Conservation (phyloP, 768 basidiomycete genomes). For the Tricholoma matsutake region DNA sequence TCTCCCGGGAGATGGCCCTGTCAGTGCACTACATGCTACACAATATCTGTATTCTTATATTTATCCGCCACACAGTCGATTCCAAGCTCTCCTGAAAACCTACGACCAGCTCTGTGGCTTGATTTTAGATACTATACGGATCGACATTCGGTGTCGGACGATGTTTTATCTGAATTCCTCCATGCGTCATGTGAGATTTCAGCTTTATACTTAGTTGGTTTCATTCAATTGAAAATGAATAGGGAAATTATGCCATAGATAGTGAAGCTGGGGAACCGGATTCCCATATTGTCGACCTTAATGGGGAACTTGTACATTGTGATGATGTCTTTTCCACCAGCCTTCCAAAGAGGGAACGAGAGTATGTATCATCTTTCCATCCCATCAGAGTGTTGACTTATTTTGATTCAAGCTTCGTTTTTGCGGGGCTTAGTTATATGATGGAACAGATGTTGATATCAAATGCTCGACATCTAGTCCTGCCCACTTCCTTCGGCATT, state of each 20-base stretch:
- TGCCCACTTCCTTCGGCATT: conserved; percentile 73
- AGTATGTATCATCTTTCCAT: conserved; percentile 42
- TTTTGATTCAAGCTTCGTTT: conserved; percentile 63
- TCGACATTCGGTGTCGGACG: conserved; percentile 83
- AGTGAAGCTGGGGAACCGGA: conserved; percentile 91
- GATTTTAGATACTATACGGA: conserved; percentile 81
- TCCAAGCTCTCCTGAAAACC: conserved; percentile 86
- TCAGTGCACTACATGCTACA: conserved; percentile 36
- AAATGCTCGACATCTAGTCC: conserved; percentile 65
- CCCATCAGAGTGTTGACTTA: conserved; percentile 8
- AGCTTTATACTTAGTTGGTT: conserved; percentile 3
- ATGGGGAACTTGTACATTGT: conserved; percentile 70
- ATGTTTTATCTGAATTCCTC: conserved; percentile 80
- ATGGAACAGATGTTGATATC: conserved; percentile 82
- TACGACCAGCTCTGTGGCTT: conserved; percentile 88
- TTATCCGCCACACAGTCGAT: conserved; percentile 56
- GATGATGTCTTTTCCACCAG: conserved; percentile 66
- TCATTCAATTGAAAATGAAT: conserved; percentile 7
- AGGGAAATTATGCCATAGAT: conserved; percentile 86
- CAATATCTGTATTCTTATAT: neutral
- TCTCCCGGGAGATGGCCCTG: conserved; percentile 89
- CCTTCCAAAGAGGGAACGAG: conserved; percentile 60
- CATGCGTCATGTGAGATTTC: conserved; percentile 60
- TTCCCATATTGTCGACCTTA: conserved; percentile 82
- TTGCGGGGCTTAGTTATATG: conserved; percentile 79